These are phyloP conservation scores for Emergomyces orientalis DNA, from an alignment of 2,329 filamentous ascomycete genomes.

Conservation along the genomic window DNA sequence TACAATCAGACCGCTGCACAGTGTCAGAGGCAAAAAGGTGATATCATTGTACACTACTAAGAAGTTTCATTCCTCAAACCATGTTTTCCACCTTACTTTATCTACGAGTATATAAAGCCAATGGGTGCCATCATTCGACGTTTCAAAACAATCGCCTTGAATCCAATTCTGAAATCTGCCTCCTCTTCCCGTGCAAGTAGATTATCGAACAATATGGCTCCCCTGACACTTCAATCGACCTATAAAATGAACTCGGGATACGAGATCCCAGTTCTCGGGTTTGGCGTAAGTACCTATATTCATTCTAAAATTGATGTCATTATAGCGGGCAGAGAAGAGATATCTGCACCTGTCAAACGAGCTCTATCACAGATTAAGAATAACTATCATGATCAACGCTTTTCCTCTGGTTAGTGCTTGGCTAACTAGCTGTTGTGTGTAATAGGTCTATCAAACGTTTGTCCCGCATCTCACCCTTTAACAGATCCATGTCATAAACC, in stretches of 20 bases:
- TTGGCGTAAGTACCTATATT: constrained; percentile 28
- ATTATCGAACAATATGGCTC: constrained; percentile 18
- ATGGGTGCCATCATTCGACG: background rate
- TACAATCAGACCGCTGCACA: background rate
- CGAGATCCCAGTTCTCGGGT: constrained; percentile 50
- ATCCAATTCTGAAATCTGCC: background rate
- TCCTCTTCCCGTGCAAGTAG: background rate
- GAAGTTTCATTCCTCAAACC: background rate
- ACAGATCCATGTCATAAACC: background rate
- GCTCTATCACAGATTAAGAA: background rate
- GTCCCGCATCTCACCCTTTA: constrained; percentile 8
- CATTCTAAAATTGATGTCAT: background rate
- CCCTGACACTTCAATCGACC: constrained; percentile 26
- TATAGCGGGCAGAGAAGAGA: background rate
- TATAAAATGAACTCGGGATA: constrained; percentile 49
- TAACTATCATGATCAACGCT: background rate
- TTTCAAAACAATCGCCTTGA: background rate
- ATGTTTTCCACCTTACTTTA: background rate
- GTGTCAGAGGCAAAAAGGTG: background rate
- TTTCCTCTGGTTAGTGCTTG: background rate
- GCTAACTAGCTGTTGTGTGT: constrained; percentile 11
- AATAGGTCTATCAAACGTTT: constrained; percentile 35
- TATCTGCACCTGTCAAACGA: background rate
- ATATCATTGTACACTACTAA: background rate
- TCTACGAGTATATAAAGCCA: background rate